Base-by-base conservation (phyloP, 306 rosid species). In the Begonia loranthoides region DNA sequence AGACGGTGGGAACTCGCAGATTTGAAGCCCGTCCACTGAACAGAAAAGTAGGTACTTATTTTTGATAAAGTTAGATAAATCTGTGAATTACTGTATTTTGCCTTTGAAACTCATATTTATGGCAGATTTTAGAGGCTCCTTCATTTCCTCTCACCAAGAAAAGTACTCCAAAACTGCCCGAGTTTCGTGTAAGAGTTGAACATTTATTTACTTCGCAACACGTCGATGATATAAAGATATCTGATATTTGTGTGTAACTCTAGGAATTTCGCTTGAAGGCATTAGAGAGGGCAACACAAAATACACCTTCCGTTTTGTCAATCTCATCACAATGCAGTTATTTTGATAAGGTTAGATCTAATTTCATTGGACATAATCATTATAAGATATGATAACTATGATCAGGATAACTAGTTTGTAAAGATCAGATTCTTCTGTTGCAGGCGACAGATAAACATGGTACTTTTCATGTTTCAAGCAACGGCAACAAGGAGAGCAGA, bases 1-100 rank as follows among this genome's bases (percentile, higher is more conserved):
- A 40, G 56, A 55, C 68, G 34, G 28, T 74, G 57, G 50, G 73
- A 54, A 63, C 67, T 52, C 76, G 66, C 51, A 76, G 76, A 67
- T 83, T 92, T 67, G 86, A 76, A 83, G 96, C 99, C 44, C 94
- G 88, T 12, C 99, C 93, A 1, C 61, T 92, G 57, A 92, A 92
- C 72, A 75, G 77, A 86, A 92, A 92, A 79, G 99, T 92, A 46
- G 44, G 87, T 82, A 68, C 66, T 65, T 66, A 13, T 52, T 52
- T 49, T 58, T 10, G 17, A 50, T 39, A 38, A 44, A 41, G 38
- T 15, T 13, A 10, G 56, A 45, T 12, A 59, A 19, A 59, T 51
- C 17, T 60, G 66, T 39, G 15, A 33, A 63, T 56, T 28, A 12
- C 28, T 60, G 17, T 28, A 38, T 38, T 58, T 33, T 64, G 57